phyloP scores from a whole-genome alignment of 2,329 filamentous ascomycete genomes.

The Ceratocystis lukuohia region DNA sequence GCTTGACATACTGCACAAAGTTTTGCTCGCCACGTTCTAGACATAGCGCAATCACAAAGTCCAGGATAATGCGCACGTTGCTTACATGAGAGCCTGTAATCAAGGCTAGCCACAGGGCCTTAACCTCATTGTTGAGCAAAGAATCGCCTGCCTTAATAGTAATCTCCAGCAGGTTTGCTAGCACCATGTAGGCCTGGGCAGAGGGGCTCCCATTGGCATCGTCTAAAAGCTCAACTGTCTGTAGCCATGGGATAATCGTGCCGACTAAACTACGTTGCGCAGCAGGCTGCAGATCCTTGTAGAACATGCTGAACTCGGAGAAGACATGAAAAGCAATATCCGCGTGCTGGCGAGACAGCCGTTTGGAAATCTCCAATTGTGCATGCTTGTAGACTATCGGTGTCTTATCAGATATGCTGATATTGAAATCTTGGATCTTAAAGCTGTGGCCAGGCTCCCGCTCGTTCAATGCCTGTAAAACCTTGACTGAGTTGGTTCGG shows the following conservation, averaged over 20 bases:
- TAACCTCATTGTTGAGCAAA: slow-evolving; percentile 79
- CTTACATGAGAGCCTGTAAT: slow-evolving; percentile 85
- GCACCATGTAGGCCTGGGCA: slow-evolving; percentile 80
- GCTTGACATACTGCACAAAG: slow-evolving; percentile 95
- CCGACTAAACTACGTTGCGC: slow-evolving; percentile 89
- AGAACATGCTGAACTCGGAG: slow-evolving; percentile 87
- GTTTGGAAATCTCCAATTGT: slow-evolving; percentile 90
- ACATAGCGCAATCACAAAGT: slow-evolving; percentile 92
- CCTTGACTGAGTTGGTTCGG: slow-evolving; percentile 69
- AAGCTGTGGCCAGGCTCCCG: slow-evolving; percentile 62
- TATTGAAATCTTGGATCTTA: slow-evolving; percentile 92
- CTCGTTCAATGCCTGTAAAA: slow-evolving; percentile 71
- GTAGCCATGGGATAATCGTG: slow-evolving; percentile 90
- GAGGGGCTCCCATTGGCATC: slow-evolving; percentile 87
- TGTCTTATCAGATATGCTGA: slow-evolving; percentile 96
- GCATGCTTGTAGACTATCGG: slow-evolving; percentile 96
- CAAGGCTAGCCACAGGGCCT: slow-evolving; percentile 91
- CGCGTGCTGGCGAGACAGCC: slow-evolving; percentile 74
- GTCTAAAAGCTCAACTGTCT: slow-evolving; percentile 80
- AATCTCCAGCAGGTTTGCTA: slow-evolving; percentile 90
- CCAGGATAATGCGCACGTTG: slow-evolving; percentile 85
- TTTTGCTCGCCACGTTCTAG: slow-evolving; percentile 92
- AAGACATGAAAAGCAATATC: slow-evolving; percentile 89
- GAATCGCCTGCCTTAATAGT: slow-evolving; percentile 57
- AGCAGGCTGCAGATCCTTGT: slow-evolving; percentile 70